phyloP scores from a whole-genome alignment of 352 stramenopile genomes.

The Globisporangium uncinulatum region DNA sequence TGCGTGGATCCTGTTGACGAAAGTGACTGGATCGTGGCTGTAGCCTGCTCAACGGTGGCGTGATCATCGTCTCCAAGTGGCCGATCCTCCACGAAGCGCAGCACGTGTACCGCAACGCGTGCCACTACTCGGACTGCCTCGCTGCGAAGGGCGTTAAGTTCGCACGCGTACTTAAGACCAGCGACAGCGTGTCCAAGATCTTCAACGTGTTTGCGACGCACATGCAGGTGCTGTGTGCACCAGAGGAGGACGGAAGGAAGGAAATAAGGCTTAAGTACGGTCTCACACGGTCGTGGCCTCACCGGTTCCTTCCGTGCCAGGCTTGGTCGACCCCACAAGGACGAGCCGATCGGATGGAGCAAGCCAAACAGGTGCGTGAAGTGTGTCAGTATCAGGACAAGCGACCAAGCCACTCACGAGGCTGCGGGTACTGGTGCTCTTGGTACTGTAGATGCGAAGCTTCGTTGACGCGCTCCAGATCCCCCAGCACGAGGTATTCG shows the following conservation, averaged over 20 bases:
- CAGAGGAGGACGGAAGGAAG: neutral
- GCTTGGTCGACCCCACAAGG: conserved; percentile 74
- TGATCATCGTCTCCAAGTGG: conserved; percentile 81
- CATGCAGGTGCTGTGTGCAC: conserved; percentile 47
- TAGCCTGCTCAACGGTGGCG: conserved; percentile 71
- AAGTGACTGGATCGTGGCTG: neutral
- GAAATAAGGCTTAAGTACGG: neutral
- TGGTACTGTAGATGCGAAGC: conserved; percentile 32
- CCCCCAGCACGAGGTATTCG: conserved; percentile 53
- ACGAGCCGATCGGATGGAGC: conserved; percentile 47
- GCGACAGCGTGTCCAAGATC: conserved; percentile 42
- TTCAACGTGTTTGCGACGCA: conserved; percentile 86
- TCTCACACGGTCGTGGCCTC: neutral
- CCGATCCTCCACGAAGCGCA: conserved; percentile 71
- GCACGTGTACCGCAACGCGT: conserved; percentile 71
- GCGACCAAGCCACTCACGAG: neutral
- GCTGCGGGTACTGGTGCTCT: neutral
- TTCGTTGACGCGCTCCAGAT: conserved; percentile 65
- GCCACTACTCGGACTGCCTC: conserved; percentile 80
- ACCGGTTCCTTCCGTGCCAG: conserved; percentile 11
- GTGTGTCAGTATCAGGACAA: neutral
- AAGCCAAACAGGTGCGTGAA: conserved; percentile 55
- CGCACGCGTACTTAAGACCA: conserved; percentile 61
- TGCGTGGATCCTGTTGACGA: neutral
- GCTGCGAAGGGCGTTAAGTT: conserved; percentile 84